phyloP scores from a whole-genome alignment of 2,329 filamentous ascomycete species.

The Ophiognomonia clavigignenti-juglandacearum region DNA sequence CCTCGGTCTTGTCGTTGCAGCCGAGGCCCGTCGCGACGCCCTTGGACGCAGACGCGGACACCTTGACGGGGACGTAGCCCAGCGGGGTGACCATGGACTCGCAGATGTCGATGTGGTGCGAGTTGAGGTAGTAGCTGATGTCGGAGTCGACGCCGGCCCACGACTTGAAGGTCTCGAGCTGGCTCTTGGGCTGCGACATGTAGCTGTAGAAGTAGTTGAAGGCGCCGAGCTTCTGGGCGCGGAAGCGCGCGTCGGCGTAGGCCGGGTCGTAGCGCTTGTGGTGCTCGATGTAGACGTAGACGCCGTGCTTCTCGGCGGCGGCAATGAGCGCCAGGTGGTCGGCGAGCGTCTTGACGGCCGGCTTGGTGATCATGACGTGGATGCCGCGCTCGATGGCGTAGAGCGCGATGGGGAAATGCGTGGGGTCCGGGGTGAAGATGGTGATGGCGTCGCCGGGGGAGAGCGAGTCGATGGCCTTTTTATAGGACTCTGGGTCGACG shows the following conservation, averaged over 20 bases:
- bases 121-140: conserved; percentile 95
- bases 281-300: conserved; percentile 92
- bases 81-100: conserved; percentile 78
- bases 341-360: conserved; percentile 77
- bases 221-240: conserved; percentile 73
- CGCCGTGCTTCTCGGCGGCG: conserved; percentile 66
- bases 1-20: conserved; percentile 77
- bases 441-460: conserved; percentile 83
- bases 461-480: conserved; percentile 79
- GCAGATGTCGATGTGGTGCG: conserved; percentile 87
- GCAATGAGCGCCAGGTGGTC: conserved; percentile 75
- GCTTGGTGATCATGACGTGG: conserved; percentile 92
- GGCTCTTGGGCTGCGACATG: conserved; percentile 89
- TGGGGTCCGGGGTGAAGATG: conserved; percentile 92
- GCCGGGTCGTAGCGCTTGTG: conserved; percentile 95
- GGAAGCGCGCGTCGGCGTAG: conserved; percentile 80
- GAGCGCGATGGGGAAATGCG: conserved; percentile 85
- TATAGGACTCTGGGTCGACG: conserved; percentile 78
- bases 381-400: conserved; percentile 86
- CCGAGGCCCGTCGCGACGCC: conserved; percentile 76
- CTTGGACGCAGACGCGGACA: conserved; percentile 71
- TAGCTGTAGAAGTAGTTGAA: conserved; percentile 99
- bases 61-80: conserved; percentile 71
- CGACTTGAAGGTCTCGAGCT: conserved; percentile 90
- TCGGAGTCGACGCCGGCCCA: conserved; percentile 91